A percentile compares a stretch with the other conserved stretches of the same genome.
phyloP scores from a whole-genome alignment of 495 filamentous ascomycete genomes.

The Lasiosphaeris hirsuta region DNA sequence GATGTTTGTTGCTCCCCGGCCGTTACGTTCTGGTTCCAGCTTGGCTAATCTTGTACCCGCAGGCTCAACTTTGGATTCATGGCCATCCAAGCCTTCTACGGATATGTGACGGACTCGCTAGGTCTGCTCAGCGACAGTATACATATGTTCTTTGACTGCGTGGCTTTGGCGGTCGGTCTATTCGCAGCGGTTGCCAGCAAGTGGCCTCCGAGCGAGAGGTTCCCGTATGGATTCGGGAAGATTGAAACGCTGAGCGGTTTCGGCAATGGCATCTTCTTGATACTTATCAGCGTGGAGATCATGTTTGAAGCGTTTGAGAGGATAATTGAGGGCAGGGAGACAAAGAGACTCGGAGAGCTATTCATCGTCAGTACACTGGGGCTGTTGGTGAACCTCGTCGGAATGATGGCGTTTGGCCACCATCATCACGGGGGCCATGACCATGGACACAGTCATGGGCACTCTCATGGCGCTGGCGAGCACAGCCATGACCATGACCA shows the following conservation, averaged over 20 bases:
- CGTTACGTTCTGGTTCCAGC: background rate
- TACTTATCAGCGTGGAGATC: slow-evolving; percentile 95
- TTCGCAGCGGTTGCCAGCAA: slow-evolving; percentile 97
- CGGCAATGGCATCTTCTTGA: slow-evolving; percentile 93
- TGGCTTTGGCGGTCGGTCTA: slow-evolving; percentile 85
- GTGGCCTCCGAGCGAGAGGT: slow-evolving; percentile 83
- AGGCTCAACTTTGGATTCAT: slow-evolving; percentile 95
- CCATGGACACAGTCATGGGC: slow-evolving; percentile 39
- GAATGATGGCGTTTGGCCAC: slow-evolving; percentile 81
- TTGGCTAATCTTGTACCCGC: slow-evolving; percentile 21
- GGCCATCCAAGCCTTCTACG: slow-evolving; percentile 91
- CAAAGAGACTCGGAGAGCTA: slow-evolving; percentile 80
- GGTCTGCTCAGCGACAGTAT: slow-evolving; percentile 95
- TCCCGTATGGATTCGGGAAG: slow-evolving; percentile 95
- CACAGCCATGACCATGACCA: slow-evolving; percentile 31
- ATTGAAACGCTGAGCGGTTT: slow-evolving; percentile 96
- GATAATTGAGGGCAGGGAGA: slow-evolving; percentile 73
- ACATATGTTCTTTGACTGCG: slow-evolving; percentile 99
- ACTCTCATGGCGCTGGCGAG: slow-evolving; percentile 14
- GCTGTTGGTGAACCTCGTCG: slow-evolving; percentile 84
- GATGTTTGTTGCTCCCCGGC: slow-evolving; percentile 51
- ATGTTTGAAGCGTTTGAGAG: slow-evolving; percentile 92
- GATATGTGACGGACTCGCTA: slow-evolving; percentile 85
- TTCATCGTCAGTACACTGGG: slow-evolving; percentile 83
- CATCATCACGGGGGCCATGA: slow-evolving; percentile 65